phyloP scores from a whole-genome alignment of 257 asterid species.

The Schizonepeta tenuifolia region DNA sequence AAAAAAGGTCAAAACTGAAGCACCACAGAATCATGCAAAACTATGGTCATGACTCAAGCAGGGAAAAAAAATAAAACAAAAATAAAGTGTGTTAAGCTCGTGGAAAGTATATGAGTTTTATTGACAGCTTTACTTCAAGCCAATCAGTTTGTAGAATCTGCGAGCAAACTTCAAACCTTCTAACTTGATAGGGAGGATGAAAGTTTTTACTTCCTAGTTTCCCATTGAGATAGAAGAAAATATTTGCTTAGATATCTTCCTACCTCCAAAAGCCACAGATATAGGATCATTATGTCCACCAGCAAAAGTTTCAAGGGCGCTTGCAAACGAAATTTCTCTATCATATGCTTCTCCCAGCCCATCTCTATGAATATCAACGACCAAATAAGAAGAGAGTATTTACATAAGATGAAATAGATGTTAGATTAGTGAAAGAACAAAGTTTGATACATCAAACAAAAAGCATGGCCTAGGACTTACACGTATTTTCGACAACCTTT shows the following conservation, averaged over 20 bases:
- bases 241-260: conserved; percentile 13
- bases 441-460: conserved; percentile 18
- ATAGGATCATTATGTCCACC: conserved; percentile 90
- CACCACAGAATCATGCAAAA: conserved; percentile 12
- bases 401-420: too few relatives aligned
- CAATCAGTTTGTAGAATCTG: conserved; percentile 19
- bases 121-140: conserved; percentile 22
- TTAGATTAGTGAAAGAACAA: conserved; percentile 21
- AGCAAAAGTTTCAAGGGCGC: conserved; percentile 81
- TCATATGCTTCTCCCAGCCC: conserved; percentile 98
- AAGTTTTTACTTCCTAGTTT: not conserved
- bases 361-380: conserved; percentile 60
- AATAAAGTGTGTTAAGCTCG: conserved; percentile 3
- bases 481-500: conserved; percentile 94
- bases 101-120: conserved; percentile 9
- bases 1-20: conserved; percentile 18
- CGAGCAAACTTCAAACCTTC: conserved; percentile 3
- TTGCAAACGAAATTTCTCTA: conserved; percentile 87
- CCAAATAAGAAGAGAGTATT: conserved; percentile 36
- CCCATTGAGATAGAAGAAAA: conserved; percentile 19
- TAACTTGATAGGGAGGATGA: conserved; percentile 2
- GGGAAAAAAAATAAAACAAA: not conserved
- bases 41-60: conserved; percentile 12
- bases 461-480: conserved; percentile 49
- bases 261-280: conserved; percentile 90